Base-by-base conservation (phyloP, 306 rosid species). In the Lathyrus tuberosus region DNA sequence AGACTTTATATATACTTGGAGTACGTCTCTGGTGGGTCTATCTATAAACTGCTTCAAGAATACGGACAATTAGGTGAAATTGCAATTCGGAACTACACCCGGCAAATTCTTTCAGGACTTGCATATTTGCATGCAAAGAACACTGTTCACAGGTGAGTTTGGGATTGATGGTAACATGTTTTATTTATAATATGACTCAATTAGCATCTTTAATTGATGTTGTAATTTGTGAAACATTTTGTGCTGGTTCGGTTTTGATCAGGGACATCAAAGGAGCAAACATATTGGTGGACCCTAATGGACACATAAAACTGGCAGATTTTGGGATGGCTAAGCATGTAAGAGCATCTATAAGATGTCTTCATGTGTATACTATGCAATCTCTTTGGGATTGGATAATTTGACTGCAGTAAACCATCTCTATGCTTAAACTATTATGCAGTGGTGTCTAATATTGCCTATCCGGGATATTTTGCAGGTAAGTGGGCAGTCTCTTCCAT, bases 321-420 rank as follows among this genome's bases (percentile, higher is more conserved):
- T 92, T 92, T 84, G 98, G 98, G 78, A 89, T 92, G 96, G 98
- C 98, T 66, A 92, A 92, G 68, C 93, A 88, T 83, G 98, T 92
- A 86, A 88, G 91, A 81, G 85, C 71, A 73, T 85, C 67, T 85
- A 77, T 70, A 82, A 84, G 72, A 78, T 82, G 71, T 88, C 74
- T 67, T 51, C 84, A 73, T 73, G 88, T 87, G 78, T 73, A 86
- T 82, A 40, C 73, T 63, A 54, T 53, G 76, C 49, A 56, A 54
- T 46, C 15, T 69, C 11, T 48, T 38, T 52, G 41, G 37, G 20
- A 35, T 56, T 68, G 53, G 91, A 84, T 74, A 76, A 74, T 82
- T 79, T 84, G 64, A 80, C 80, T 79, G 74, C 78, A 75, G 76
- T 82, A 62, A 68, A 85, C 59, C 84, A 82, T 81, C 28, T 38